Evolutionary conservation across 2,329 filamentous ascomycete species (phyloP).

Genomic region (Aspergillus sp.): DNA sequence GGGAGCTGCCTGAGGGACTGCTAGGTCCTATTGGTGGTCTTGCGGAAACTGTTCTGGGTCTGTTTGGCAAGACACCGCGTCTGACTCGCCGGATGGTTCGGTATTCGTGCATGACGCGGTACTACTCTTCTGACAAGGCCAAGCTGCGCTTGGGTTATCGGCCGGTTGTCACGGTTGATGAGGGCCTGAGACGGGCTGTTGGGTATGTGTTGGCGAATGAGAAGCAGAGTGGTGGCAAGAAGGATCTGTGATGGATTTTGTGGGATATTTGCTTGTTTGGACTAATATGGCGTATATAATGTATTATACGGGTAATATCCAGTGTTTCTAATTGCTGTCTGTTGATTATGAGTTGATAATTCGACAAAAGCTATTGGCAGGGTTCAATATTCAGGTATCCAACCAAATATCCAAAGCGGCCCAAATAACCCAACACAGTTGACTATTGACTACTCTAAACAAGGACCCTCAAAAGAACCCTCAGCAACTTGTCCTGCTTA

Average conservation of each 20-base stretch:
- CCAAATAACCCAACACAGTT: background rate
- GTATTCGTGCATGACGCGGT: conserved; percentile 45
- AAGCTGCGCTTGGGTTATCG: conserved; percentile 40
- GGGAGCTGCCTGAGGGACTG: conserved; percentile 34
- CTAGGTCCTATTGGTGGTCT: conserved; percentile 35
- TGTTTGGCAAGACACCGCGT: conserved; percentile 41
- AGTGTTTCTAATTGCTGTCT: conserved; percentile 2
- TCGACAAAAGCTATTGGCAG: background rate
- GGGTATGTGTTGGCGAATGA: conserved; percentile 33
- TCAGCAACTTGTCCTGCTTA: conserved; percentile 17
- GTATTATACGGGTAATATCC: background rate
- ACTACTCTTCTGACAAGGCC: conserved; percentile 43
- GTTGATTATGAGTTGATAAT: conserved; percentile 2
- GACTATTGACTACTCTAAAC: background rate
- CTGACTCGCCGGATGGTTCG: conserved; percentile 39
- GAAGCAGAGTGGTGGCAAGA: conserved; percentile 31
- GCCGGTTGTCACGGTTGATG: conserved; percentile 40
- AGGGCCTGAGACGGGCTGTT: conserved; percentile 42
- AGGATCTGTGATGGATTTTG: conserved; percentile 25
- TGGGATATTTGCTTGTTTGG: background rate
- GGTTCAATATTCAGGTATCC: background rate
- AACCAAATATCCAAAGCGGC: background rate
- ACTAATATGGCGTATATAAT: background rate
- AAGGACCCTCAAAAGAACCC: conserved; percentile 12
- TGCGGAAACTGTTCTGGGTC: conserved; percentile 35